Evolutionary conservation across 139 green algal species (phyloP).

Genomic region (Chlamydomonas eustigma): DNA sequence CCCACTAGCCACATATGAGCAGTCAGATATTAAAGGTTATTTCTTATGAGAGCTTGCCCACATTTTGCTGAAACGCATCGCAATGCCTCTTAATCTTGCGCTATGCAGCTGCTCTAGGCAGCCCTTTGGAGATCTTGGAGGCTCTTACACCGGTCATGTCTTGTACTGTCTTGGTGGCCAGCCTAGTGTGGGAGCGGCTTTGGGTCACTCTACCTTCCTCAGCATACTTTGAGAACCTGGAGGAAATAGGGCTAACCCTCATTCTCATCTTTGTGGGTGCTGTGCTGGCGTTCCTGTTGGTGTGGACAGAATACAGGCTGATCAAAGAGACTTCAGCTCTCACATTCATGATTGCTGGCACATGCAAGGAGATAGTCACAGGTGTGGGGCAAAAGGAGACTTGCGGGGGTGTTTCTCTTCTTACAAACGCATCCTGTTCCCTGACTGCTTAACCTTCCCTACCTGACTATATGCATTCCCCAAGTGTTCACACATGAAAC

Average conservation of each 20-base stretch:
- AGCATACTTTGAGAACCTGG: constrained; percentile 63
- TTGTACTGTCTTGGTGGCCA: constrained; percentile 57
- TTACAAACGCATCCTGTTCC: background rate
- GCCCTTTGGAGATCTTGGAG: constrained; percentile 58
- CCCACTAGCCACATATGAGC: too few relatives aligned
- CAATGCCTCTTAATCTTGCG: too few relatives aligned
- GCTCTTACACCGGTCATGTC: constrained; percentile 66
- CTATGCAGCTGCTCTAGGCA: constrained; percentile 32
- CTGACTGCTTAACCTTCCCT: too few relatives aligned
- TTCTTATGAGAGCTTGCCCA: too few relatives aligned
- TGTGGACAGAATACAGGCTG: constrained; percentile 66
- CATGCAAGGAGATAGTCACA: constrained; percentile 76
- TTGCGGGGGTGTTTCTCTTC: too few relatives aligned
- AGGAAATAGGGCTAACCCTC: constrained; percentile 35
- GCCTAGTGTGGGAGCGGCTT: constrained; percentile 63
- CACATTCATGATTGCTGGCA: constrained; percentile 91
- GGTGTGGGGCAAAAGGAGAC: too few relatives aligned
- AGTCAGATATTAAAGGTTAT: too few relatives aligned
- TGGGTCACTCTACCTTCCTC: constrained; percentile 58
- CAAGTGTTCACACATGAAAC: too few relatives aligned
- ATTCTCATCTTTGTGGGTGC: constrained; percentile 55
- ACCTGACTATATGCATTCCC: too few relatives aligned
- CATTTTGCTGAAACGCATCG: too few relatives aligned
- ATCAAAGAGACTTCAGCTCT: constrained; percentile 84
- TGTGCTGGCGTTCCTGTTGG: constrained; percentile 83